A percentile compares a stretch with the other conserved stretches of the same genome.
phyloP scores from a whole-genome alignment of 257 asterid genomes.

The Capsicum baccatum region DNA sequence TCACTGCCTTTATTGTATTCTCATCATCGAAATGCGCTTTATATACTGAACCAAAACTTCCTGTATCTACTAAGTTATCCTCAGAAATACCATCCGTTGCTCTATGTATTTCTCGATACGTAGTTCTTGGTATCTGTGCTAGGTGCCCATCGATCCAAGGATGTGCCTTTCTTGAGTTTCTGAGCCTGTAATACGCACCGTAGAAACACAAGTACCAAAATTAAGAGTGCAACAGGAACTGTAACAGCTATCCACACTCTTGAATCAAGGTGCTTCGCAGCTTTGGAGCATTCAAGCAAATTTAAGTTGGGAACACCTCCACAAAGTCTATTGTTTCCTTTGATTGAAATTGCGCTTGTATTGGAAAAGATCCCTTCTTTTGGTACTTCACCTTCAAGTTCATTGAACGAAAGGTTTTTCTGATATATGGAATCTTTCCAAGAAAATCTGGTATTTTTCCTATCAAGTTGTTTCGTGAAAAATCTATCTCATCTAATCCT shows the following conservation, averaged over 20 bases:
- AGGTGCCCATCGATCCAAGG: conserved; percentile 28
- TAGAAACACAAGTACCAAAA: background rate
- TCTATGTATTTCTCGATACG: conserved; percentile 37
- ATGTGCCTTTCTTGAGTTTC: conserved; percentile 26
- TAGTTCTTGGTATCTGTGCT: conserved; percentile 25
- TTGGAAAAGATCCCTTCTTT: conserved; percentile 43
- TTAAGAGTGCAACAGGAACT: conserved; percentile 21
- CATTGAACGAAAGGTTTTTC: conserved; percentile 46
- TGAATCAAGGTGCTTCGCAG: background rate
- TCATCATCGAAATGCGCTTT: conserved; percentile 34
- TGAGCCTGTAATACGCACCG: conserved; percentile 20
- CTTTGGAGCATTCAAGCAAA: conserved; percentile 34
- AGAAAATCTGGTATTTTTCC: conserved; percentile 39
- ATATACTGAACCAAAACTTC: conserved; percentile 51
- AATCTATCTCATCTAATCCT: conserved; percentile 31
- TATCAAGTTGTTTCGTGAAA: conserved; percentile 34
- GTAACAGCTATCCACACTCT: conserved; percentile 30
- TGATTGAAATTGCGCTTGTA: conserved; percentile 36
- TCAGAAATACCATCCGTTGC: conserved; percentile 49
- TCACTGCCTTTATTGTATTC: conserved; percentile 39
- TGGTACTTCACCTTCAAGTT: conserved; percentile 48
- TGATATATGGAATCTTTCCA: conserved; percentile 32
- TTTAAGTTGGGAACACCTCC: conserved; percentile 44
- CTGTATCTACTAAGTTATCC: conserved; percentile 43
- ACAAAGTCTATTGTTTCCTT: conserved; percentile 46